A percentile compares a stretch with the other conserved stretches of the same genome.
These are phyloP conservation scores for Candida gorgasii DNA, from an alignment of 805 yeast species.

Conservation along the genomic window DNA sequence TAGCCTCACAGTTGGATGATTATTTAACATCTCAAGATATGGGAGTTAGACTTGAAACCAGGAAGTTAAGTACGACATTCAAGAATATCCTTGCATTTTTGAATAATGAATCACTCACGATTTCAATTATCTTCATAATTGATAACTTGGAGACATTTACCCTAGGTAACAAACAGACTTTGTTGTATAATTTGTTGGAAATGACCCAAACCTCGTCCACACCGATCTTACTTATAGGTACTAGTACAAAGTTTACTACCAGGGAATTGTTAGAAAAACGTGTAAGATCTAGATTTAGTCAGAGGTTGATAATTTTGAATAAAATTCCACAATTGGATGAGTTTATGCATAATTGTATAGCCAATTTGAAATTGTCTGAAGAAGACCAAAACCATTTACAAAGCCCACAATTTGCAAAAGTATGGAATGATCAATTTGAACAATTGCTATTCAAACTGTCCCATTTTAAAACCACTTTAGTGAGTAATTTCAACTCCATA, in stretches of 20 bases:
- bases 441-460: conserved; percentile 20
- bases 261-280: conserved; percentile 87
- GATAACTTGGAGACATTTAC: conserved; percentile 88
- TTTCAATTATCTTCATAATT: conserved; percentile 72
- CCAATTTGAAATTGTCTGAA: conserved; percentile 33
- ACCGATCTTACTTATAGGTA: conserved; percentile 81
- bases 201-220: conserved; percentile 68
- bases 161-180: conserved; percentile 69
- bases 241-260: conserved; percentile 71
- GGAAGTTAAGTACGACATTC: conserved; percentile 13
- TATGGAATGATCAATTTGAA: conserved; percentile 49
- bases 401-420: conserved; percentile 22
- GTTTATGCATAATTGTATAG: conserved; percentile 50
- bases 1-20: conserved; percentile 78
- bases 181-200: conserved; percentile 86
- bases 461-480: conserved; percentile 17
- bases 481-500: conserved; percentile 54
- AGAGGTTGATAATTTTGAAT: conserved; percentile 63
- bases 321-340: conserved; percentile 42
- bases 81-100: conserved; percentile 27
- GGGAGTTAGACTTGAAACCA: conserved; percentile 10
- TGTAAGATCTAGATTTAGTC: conserved; percentile 87
- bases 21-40: conserved; percentile 5
- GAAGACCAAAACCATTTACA: conserved; percentile 18
- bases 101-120: conserved; percentile 31